Evolutionary conservation across 73 alveolate genomes (phyloP), one percentile per base, ranked within the genome.

Genomic region (Paramecium octaurelia): DNA sequence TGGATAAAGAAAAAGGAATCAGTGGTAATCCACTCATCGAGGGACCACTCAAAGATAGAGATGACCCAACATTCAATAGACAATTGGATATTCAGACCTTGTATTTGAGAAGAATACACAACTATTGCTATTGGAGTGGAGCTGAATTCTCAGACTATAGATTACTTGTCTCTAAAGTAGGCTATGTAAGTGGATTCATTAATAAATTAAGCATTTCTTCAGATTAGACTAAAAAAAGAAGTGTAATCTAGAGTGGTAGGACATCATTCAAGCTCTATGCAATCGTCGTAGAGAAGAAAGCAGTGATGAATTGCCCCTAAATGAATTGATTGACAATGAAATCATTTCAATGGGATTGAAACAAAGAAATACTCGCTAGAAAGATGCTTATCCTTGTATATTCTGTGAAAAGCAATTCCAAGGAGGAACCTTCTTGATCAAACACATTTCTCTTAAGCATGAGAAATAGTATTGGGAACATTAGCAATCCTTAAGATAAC

Each of bases 21-120:
- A 35, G 27, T 23, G 91, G 91, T 20, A 80, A 80, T 80, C 91
- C 91, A 44, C 21, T 80, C 6, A 5, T 46, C 8, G 91, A 80
- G 23, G 91, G 91, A 23, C 91, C 91, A 24, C 50, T 80, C 9
- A 80, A 80, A 80, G 91, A 80, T 80, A 80, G 91, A 80, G 91
- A 80, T 46, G 91, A 80, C 46, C 91, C 91, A 44, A 48, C 91
- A 80, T 80, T 80, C 24, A 80, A 80, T 46, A 40, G 91, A 35
- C 18, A 80, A 48, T 35, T 80, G 14, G 91, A 80, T 24, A 43
- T 80, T 11, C 75, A 80, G 46, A 44, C 91, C 18, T 35, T 80
- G 10, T 80, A 80, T 80, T 48, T 80, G 31, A 40, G 91, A 80
- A 40, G 57, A 34, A 43, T 80, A 43, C 91, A 80, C 8, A 31